Percentiles rank a stretch among this genome's conserved stretches.
Conservation (phyloP, 495 filamentous ascomycete genomes). For the Filosporella fistucella region DNA sequence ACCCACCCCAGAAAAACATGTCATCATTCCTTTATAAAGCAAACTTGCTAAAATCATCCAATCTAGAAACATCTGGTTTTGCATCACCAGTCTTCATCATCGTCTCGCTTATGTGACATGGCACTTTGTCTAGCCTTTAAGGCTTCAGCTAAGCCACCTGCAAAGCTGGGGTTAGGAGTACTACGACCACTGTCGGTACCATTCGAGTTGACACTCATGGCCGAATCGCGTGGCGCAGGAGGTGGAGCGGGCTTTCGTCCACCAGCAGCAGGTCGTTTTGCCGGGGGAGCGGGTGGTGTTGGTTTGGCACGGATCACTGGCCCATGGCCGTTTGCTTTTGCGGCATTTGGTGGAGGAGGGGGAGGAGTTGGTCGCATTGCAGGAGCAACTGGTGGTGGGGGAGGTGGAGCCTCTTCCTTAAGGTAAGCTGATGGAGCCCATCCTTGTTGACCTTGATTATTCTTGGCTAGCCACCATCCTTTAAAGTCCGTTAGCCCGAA, state of each 20-base stretch:
- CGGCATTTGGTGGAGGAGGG: constrained; percentile 40
- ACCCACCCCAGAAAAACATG: too few relatives aligned
- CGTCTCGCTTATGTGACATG: constrained; percentile 65
- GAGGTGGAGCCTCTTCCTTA: constrained; percentile 65
- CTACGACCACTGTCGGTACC: constrained; percentile 65
- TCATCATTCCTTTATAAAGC: too few relatives aligned
- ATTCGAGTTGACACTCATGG: constrained; percentile 66
- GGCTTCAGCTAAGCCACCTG: constrained; percentile 81
- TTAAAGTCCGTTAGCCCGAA: constrained; percentile 24
- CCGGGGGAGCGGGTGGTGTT: constrained; percentile 71
- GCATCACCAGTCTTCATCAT: constrained; percentile 66
- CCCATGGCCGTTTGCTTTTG: constrained; percentile 42
- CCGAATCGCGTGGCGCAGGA: constrained; percentile 63
- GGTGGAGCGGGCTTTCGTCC: constrained; percentile 63
- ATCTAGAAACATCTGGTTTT: neutral
- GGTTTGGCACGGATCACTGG: constrained; percentile 63
- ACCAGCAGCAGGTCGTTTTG: constrained; percentile 71
- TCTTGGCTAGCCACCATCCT: constrained; percentile 96
- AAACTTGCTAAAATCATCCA: too few relatives aligned
- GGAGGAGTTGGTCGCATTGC: constrained; percentile 51
- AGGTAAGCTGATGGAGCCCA: constrained; percentile 95
- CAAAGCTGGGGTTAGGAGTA: constrained; percentile 65
- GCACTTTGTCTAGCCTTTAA: constrained; percentile 51
- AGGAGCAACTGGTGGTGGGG: constrained; percentile 45
- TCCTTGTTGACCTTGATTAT: constrained; percentile 67